Conservation (phyloP, 371 early-diverging fungal genomes). For the Mortierella sp. region DNA sequence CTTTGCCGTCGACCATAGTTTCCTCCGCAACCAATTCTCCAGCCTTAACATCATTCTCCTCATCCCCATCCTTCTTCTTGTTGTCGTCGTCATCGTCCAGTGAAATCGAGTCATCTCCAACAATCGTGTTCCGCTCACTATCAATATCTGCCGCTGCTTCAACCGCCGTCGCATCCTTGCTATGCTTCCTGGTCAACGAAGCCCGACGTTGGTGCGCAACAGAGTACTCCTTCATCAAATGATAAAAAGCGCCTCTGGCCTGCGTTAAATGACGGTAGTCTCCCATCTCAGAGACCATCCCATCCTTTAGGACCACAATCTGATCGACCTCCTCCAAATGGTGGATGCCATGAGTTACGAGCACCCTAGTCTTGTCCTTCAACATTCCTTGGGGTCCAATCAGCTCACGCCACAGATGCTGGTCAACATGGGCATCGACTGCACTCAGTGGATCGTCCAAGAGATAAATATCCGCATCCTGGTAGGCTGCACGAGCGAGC, state of each 20-base stretch:
- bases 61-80: neutral
- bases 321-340: conserved; percentile 67
- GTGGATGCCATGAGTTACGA: conserved; percentile 86
- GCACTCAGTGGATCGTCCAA: conserved; percentile 81
- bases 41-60: conserved; percentile 20
- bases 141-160: conserved; percentile 56
- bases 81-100: neutral
- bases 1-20: conserved; percentile 84
- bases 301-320: conserved; percentile 80
- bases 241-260: conserved; percentile 61
- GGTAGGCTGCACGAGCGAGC: conserved; percentile 76
- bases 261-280: conserved; percentile 50
- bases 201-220: conserved; percentile 20
- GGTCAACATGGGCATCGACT: conserved; percentile 85
- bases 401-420: conserved; percentile 75
- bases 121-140: conserved; percentile 1
- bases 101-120: neutral
- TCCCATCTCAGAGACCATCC: conserved; percentile 79
- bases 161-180: conserved; percentile 15
- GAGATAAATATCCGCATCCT: conserved; percentile 79
- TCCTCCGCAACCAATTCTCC: conserved; percentile 79
- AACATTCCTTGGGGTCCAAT: conserved; percentile 81
- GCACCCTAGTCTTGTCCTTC: conserved; percentile 70
- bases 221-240: conserved; percentile 62
- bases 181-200: neutral